Percentiles rank a stretch among this genome's conserved stretches.
Conservation (phyloP, 129 eudicot species). For the Smallanthus sonchifolius region DNA sequence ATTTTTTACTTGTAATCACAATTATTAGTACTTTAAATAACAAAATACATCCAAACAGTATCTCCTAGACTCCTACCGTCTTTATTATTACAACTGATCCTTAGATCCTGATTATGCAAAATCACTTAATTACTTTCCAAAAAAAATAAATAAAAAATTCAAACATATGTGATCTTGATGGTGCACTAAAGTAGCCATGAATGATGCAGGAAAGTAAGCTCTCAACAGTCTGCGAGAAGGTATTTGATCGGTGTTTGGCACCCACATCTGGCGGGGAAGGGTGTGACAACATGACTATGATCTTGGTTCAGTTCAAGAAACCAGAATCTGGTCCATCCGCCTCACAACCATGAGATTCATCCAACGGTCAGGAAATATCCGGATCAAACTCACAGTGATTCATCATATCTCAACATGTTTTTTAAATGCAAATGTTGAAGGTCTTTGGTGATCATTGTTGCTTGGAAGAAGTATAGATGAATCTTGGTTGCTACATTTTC, state of each 20-base stretch:
- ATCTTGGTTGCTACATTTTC: not conserved
- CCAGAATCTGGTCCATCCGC: conserved; percentile 32
- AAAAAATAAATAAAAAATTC: not conserved
- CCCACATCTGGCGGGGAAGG: conserved; percentile 78
- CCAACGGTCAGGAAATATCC: conserved; percentile 22
- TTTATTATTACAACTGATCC: not conserved
- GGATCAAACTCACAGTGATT: conserved; percentile 13
- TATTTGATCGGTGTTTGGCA: conserved; percentile 67
- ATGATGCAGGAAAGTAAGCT: conserved; percentile 63
- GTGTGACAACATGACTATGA: conserved; percentile 96
- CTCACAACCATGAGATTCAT: conserved; percentile 24
- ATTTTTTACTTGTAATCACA: not conserved
- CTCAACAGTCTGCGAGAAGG: conserved; percentile 62
- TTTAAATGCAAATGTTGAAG: conserved; percentile 19
- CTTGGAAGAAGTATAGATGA: not conserved
- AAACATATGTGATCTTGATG: not conserved
- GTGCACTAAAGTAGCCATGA: not conserved
- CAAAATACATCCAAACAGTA: not conserved
- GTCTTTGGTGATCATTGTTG: not conserved
- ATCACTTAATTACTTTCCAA: not conserved
- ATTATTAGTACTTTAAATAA: not conserved
- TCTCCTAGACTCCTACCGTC: not conserved
- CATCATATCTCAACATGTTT: conserved; percentile 15
- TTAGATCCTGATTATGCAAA: not conserved
- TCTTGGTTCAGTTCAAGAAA: conserved; percentile 71